Percentiles rank a stretch among this genome's conserved stretches.
phyloP scores from a whole-genome alignment of 2,329 filamentous ascomycete genomes.

The Fusarium sp. region DNA sequence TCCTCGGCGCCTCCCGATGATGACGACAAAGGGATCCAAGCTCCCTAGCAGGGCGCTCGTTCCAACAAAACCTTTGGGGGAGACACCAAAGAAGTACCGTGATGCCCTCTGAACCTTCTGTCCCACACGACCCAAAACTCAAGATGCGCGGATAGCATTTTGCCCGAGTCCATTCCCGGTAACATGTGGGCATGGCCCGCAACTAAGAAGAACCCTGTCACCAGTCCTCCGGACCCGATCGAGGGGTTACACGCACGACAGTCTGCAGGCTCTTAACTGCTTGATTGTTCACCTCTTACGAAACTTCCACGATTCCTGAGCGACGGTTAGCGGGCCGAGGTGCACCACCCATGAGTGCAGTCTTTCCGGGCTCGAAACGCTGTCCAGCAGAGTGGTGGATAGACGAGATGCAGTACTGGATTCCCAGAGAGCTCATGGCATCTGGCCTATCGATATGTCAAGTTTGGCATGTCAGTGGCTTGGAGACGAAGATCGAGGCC shows the following conservation, averaged over 20 bases:
- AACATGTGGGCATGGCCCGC: not conserved
- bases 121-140: not conserved
- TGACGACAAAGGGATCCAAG: constrained; percentile 4
- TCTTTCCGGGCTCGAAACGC: not conserved
- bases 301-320: not conserved
- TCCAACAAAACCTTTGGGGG: not conserved
- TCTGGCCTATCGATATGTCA: not conserved
- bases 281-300: not conserved
- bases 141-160: not conserved
- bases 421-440: not conserved
- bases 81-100: not conserved
- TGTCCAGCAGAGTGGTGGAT: not conserved
- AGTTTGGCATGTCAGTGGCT: not conserved
- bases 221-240: not conserved
- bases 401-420: not conserved
- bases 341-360: not conserved
- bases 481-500: not conserved
- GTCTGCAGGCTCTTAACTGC: not conserved
- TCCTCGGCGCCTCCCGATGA: not conserved
- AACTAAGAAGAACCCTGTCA: not conserved
- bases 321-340: not conserved
- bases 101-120: not conserved
- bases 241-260: not conserved
- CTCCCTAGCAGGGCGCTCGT: not conserved
- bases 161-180: not conserved